Base-by-base conservation (phyloP, 2,329 filamentous ascomycete species). In the Fusarium sp. region DNA sequence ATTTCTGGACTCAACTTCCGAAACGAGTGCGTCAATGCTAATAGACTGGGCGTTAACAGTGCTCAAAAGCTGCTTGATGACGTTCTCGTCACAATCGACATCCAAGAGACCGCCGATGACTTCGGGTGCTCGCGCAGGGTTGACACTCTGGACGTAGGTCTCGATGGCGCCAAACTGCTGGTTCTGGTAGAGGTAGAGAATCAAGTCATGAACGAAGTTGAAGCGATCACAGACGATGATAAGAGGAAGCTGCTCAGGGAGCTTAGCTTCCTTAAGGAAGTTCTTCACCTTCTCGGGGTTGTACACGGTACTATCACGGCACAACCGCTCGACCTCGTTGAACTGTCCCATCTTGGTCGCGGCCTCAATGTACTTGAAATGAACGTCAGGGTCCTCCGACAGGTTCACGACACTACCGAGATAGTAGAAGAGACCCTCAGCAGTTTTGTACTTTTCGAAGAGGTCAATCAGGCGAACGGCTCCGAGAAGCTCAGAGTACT, bases 201-300 rank as follows among this genome's bases (percentile, higher is more conserved):
- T 93, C 76, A 99, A 82, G 76, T 99, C 96, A 76, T 99, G 96
- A 41, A 98, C 93, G 76, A 99, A 97, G 83, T 98, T 97, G 87
- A 96, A 97, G n/a, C 95, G 93, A 78, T 99, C 96, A 82, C 96
- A 99, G 61, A 99, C 94, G 73, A 98, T 97, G 81, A 99, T 99
- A 55, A 99, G 84, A 43, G 96, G 96, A 43, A 99, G 86, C 82
- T 97, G 95, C 80, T 99, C 96, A 3, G 91, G 90, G 44, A 99
- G 85, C 71, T 90, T 92, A 55, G 96, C 95, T 79, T 99, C 96
- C 83, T 99, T 99, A 65, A 99, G 84, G 88, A 98, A 99, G 84
- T 99, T 99, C 86, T 97, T 97, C 59, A 97, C 93, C 85, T 97
- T 97, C 80, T 97, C 94, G 0, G 94, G 87, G 78, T 97, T 95